A percentile compares a stretch with the other conserved stretches of the same genome.
Evolutionary conservation across 305 asterid species (phyloP).

Genomic region (Solanum hybrid): DNA sequence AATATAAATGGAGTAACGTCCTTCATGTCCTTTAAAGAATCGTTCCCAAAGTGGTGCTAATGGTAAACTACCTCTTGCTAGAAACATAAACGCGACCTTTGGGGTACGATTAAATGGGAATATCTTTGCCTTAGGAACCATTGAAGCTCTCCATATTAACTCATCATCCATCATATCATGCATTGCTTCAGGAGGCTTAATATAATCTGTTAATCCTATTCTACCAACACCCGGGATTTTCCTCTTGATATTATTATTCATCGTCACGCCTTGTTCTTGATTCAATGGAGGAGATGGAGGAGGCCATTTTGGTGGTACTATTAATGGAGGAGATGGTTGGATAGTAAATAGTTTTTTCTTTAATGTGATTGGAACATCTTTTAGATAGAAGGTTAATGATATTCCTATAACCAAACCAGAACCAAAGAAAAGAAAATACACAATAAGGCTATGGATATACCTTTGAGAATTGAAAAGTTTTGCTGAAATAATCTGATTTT

Average conservation of each 20-base stretch:
- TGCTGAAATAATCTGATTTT: not conserved
- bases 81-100: constrained; percentile 27
- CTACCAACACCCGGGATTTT: not conserved
- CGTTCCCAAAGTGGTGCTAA: constrained; percentile 26
- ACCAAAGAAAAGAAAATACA: constrained; percentile 50
- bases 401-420: constrained; percentile 64
- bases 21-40: constrained; percentile 21
- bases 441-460: constrained; percentile 22
- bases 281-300: not conserved
- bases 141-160: constrained; percentile 21
- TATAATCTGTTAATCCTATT: constrained; percentile 21
- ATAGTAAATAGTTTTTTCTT: constrained; percentile 16
- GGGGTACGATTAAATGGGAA: constrained; percentile 5
- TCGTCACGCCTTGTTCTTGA: not conserved
- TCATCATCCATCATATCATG: constrained; percentile 17
- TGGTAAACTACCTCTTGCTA: constrained; percentile 24
- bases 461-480: constrained; percentile 5
- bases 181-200: constrained; percentile 16
- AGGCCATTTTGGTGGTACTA: not conserved
- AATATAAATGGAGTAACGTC: constrained; percentile 23
- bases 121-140: constrained; percentile 10
- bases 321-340: not conserved
- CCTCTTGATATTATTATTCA: not conserved
- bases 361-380: constrained; percentile 26
- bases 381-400: constrained; percentile 36